Conservation (phyloP, 2,329 filamentous ascomycete species). For the Zymoseptoria ardabiliae region DNA sequence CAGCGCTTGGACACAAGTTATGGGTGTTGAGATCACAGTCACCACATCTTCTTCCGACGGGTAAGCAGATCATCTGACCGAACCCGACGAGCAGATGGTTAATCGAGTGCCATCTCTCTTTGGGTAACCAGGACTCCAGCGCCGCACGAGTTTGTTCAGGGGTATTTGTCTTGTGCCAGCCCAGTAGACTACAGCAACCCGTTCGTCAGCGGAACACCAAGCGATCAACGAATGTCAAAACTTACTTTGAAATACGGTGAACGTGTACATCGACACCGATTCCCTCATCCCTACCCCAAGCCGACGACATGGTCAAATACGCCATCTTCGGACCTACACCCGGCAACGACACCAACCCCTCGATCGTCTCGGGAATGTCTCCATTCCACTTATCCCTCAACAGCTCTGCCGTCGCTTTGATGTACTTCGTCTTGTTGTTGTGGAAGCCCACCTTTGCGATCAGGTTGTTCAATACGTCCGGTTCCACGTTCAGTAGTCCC, state of each 20-base stretch:
- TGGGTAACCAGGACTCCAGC: conserved; percentile 75
- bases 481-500: conserved; percentile 66
- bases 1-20: conserved; percentile 60
- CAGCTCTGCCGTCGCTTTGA: conserved; percentile 67
- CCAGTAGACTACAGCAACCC: conserved; percentile 53
- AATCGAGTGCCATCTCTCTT: conserved; percentile 83
- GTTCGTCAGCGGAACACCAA: neutral
- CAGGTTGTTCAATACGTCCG: conserved; percentile 60
- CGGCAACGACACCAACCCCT: conserved; percentile 67
- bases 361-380: conserved; percentile 74
- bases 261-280: conserved; percentile 95
- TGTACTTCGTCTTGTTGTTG: conserved; percentile 72
- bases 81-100: conserved; percentile 83
- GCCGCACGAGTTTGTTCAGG: conserved; percentile 74
- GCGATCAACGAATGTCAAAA: neutral
- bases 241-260: conserved; percentile 77
- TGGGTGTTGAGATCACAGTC: conserved; percentile 72
- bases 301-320: conserved; percentile 75
- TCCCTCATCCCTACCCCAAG: conserved; percentile 62
- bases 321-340: conserved; percentile 95
- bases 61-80: conserved; percentile 78
- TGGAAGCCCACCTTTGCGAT: conserved; percentile 87
- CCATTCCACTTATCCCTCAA: conserved; percentile 61
- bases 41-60: conserved; percentile 71
- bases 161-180: conserved; percentile 73